Base-by-base conservation (phyloP, 2,329 filamentous ascomycete species). In the Trichoderma sp. region DNA sequence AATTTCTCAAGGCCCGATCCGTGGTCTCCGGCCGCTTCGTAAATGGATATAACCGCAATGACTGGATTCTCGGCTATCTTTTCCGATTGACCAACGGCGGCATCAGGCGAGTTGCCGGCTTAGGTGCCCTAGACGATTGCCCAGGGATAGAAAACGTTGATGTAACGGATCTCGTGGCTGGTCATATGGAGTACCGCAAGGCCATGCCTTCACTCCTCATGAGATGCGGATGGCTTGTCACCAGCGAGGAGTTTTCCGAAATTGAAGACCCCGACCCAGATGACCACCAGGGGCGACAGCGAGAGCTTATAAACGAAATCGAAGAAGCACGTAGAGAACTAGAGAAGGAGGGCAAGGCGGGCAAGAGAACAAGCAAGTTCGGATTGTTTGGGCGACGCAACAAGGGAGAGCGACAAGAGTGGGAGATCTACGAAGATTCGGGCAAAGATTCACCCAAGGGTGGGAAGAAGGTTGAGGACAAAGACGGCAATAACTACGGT, bases 181-280 rank as follows among this genome's bases (percentile, higher is more conserved):
- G 97, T 1, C 97, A 99, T 82, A 98, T 98, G 96, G 94, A 97
- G 71, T 99, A 99, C 85, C 94, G 97, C 83, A 91, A 91, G 31
- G 94, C 95, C 50, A 98, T 99, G 93, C 97, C 97, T 18, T 91
- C 91, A 75, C 88, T 99, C 21, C 88, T 99, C 69, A 91, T 94
- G 77, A 93, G 96, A 82, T 94, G 95, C 45, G 97, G 95, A 18
- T 99, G 95, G 95, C 86, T 93, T 71, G 94, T 98, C 4, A 93
- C 98, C 81, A 95, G 93, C 78, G 95, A 98, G 79, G 96, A 98
- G 82, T 99, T 98, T 81, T 92, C 91, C 1, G 97, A 99, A 84
- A 98, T 99, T 76, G 97, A 98, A 82, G 97, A 99, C 79, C 95
- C 97, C 0, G 97, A 99, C 81, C 97, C 97, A 0, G 97, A 98